Base-by-base conservation (phyloP, 345 rosid species). In the Gossypium anomalum region DNA sequence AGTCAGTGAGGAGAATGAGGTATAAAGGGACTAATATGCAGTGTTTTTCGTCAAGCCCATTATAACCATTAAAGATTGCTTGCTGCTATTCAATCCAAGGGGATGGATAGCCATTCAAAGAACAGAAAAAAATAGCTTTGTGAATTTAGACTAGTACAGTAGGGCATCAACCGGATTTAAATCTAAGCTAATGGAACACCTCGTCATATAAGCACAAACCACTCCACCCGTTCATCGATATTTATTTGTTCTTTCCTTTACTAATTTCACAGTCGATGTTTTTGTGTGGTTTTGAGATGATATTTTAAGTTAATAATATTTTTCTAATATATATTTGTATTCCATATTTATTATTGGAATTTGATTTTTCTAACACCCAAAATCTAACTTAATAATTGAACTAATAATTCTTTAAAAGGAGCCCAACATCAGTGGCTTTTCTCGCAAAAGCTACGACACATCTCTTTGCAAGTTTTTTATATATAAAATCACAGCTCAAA, bases 351-450 rank as follows among this genome's bases (percentile, higher is more conserved):
- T n/a, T n/a, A n/a, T n/a, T n/a, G n/a, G n/a, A n/a, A n/a, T n/a
- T n/a, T n/a, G n/a, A n/a, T n/a, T n/a, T n/a, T n/a, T n/a, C n/a
- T n/a, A 74, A 66, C 77, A 64, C 62, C 29, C 60, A 52, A 71
- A 74, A 74, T 74, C 65, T 19, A 34, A 47, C 68, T 34, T 49
- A n/a, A 61, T 59, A 59, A 47, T 47, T 62, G 59, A 23, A 25
- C 9, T 61, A 60, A 60, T 47, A 73, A 61, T 59, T 49, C 25
- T 56, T 48, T 63, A 22, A 48, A 59, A 73, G 47, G 20, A 25
- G 23, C 17, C 67, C 67, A 45, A 55, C 76, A 56, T 73, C 68
- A 23, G 2, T 61, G 59, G 49, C 76, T 62, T 73, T 72, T 59
- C 25, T 17, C 7, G 13, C 44, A 17, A 25, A 48, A 73, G 76